A percentile compares a stretch with the other conserved stretches of the same genome.
These are phyloP conservation scores for Candida methanosorbosa DNA, from an alignment of 805 yeast genomes.

Conservation along the genomic window DNA sequence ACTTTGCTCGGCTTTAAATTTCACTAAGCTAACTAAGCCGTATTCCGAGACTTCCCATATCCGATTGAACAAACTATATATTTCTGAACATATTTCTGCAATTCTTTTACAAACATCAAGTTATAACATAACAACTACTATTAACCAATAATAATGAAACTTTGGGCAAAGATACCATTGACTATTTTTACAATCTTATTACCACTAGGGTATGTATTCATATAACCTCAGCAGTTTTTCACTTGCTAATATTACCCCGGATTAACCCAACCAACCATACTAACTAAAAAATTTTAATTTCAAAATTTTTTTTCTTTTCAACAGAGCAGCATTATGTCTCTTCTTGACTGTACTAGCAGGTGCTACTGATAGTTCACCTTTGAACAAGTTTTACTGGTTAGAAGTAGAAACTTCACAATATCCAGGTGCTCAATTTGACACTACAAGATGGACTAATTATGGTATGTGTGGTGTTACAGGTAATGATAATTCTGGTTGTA, in stretches of 20 bases:
- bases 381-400: conserved; percentile 71
- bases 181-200: not conserved
- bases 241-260: not conserved
- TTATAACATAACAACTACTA: too few relatives aligned
- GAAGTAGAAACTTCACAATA: conserved; percentile 61
- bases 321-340: conserved; percentile 38
- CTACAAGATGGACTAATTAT: conserved; percentile 79
- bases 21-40: too few relatives aligned
- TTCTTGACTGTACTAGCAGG: conserved; percentile 67
- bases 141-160: too few relatives aligned
- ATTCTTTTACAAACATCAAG: too few relatives aligned
- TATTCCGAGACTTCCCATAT: not conserved
- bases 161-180: not conserved
- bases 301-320: not conserved
- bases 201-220: conserved; percentile 1
- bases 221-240: not conserved
- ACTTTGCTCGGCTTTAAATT: too few relatives aligned
- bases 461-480: conserved; percentile 32
- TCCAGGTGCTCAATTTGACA: conserved; percentile 30
- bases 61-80: too few relatives aligned
- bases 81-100: too few relatives aligned
- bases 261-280: not conserved
- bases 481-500: conserved; percentile 35
- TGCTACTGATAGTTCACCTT: conserved; percentile 33
- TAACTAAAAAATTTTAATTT: not conserved